Evolutionary conservation across 495 filamentous ascomycete species (phyloP), one percentile per base, ranked within the genome.

Genomic region (Terfezia claveryi): DNA sequence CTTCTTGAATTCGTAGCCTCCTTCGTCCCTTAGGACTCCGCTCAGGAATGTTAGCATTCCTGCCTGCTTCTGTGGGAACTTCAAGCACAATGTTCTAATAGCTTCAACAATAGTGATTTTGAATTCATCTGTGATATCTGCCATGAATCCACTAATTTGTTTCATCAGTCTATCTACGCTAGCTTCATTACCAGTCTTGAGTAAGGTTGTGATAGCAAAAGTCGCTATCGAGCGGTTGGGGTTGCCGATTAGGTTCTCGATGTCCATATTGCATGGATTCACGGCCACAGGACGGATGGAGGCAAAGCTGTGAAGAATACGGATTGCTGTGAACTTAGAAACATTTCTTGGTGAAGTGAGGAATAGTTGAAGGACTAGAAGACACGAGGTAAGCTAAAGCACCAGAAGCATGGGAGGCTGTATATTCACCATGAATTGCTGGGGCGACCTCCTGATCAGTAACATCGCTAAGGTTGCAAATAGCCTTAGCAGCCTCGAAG

Each of bases 101-200:
- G 91, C 92, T 69, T 96, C 91, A 38, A 99, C 89, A 65, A 99
- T 93, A 38, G 92, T 96, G 64, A 99, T 92, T 72, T 96, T 96
- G 74, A 99, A 99, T 68, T 96, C 91, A 67, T 99, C 88, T 8
- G 87, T 93, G 61, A 94, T 94, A 68, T 95, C 88, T 11, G 86
- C 83, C 87, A 95, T 95, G 72, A 95, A 93, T 41, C 84, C 83
- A 14, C 85, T 86, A 56, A 94, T 95, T 67, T 96, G 91, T 73
- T 95, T 95, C 85, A 98, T 94, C 55, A 99, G 71, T 56, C 92
- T 82, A 67, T 99, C 91, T 44, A 99, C 92, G 57, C 85, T 93
- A 37, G 83, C 82, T 70, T 99, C 91, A 61, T 95, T 99, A 54
- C 92, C 91, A 16, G 91, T 96, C 74, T 96, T 96, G 51, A 99